Evolutionary conservation across 768 basidiomycete species (phyloP).

Genomic region (Gelatoporia subvermispora): DNA sequence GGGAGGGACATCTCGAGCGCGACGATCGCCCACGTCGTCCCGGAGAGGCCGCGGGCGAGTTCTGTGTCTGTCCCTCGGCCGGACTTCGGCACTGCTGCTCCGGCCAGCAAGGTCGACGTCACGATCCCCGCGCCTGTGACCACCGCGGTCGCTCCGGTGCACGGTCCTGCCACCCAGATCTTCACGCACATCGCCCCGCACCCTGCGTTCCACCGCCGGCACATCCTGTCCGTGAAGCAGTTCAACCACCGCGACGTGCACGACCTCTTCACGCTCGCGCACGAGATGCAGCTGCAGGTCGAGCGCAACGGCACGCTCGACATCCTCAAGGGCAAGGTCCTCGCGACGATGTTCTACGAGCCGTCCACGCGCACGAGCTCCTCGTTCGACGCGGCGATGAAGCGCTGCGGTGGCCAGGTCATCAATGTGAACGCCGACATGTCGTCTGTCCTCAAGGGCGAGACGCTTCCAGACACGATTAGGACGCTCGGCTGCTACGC

Average conservation of each 20-base stretch:
- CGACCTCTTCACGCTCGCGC: conserved; percentile 89
- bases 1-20: conserved; percentile 74
- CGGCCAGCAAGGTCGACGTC: neutral
- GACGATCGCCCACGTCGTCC: conserved; percentile 38
- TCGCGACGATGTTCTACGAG: conserved; percentile 94
- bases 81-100: conserved; percentile 8
- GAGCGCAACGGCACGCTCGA: conserved; percentile 88
- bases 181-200: conserved; percentile 56
- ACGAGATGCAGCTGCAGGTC: conserved; percentile 95
- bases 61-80: conserved; percentile 15
- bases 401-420: conserved; percentile 93
- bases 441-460: conserved; percentile 91
- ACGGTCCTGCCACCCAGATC: conserved; percentile 33
- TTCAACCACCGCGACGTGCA: conserved; percentile 87
- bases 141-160: conserved; percentile 11
- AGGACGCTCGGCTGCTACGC: conserved; percentile 93
- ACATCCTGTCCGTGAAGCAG: conserved; percentile 93
- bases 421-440: conserved; percentile 76
- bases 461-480: conserved; percentile 88
- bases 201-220: conserved; percentile 87
- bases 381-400: conserved; percentile 99
- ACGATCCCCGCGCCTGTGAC: neutral
- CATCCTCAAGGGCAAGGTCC: conserved; percentile 83
- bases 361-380: conserved; percentile 93
- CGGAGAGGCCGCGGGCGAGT: conserved; percentile 21